Conservation (phyloP, 176 grass and related monocot species). For the Olyra latifolia region DNA sequence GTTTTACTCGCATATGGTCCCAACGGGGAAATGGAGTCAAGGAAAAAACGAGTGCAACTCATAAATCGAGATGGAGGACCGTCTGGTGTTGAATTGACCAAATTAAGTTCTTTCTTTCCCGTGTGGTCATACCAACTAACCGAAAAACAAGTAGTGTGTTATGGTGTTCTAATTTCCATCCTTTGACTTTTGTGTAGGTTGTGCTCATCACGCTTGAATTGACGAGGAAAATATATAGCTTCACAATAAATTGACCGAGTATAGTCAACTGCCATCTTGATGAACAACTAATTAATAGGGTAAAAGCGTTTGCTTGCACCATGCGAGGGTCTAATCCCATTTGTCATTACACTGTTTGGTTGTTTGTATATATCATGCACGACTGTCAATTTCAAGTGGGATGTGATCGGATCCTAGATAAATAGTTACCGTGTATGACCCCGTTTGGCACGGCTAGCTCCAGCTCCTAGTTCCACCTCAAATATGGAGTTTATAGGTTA, state of each 20-base stretch:
- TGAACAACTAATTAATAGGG: no score
- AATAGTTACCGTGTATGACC: no score
- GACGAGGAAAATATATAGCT: not conserved
- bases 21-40: not conserved
- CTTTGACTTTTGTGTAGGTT: not conserved
- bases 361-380: no score
- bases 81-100: not conserved
- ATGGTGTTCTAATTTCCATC: not conserved
- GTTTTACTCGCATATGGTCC: not conserved
- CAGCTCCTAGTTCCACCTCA: no score
- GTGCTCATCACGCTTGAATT: not conserved
- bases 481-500: no score
- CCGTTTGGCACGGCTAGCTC: no score
- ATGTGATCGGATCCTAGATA: no score
- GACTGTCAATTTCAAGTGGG: no score
- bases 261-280: no score
- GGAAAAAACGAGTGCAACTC: not conserved
- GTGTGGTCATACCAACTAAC: not conserved
- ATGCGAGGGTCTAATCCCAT: no score
- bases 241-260: not conserved
- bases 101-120: not conserved
- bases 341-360: no score
- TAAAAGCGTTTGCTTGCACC: no score
- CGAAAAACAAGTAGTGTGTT: not conserved
- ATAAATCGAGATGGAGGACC: not conserved